Percentiles rank a stretch among this genome's conserved stretches.
These are phyloP conservation scores for Prunus yedoensis DNA, from an alignment of 331 rosid species.

Conservation along the genomic window DNA sequence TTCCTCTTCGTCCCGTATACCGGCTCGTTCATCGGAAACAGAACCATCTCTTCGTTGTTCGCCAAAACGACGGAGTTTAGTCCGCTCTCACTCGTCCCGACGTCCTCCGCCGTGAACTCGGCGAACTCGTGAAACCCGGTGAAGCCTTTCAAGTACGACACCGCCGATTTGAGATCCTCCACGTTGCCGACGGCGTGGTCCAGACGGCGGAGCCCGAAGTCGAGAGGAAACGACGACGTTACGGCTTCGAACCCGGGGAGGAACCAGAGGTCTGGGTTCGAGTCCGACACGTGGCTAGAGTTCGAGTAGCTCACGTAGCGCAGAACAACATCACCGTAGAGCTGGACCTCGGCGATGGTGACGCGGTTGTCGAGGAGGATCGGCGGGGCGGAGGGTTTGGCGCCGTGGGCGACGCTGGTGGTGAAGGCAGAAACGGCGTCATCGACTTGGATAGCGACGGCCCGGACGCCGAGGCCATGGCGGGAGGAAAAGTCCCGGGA, in stretches of 20 bases:
- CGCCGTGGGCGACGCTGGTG: slow-evolving; percentile 59
- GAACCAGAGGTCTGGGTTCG: slow-evolving; percentile 47
- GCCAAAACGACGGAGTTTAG: slow-evolving; percentile 75
- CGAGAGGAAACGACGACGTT: slow-evolving; percentile 42
- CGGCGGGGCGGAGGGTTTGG: slow-evolving; percentile 43
- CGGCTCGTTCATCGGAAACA: slow-evolving; percentile 84
- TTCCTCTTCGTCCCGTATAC: slow-evolving; percentile 79
- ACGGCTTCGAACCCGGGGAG: slow-evolving; percentile 69
- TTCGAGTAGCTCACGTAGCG: slow-evolving; percentile 65
- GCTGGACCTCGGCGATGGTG: slow-evolving; percentile 51
- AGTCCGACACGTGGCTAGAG: not conserved
- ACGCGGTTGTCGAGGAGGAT: slow-evolving; percentile 41
- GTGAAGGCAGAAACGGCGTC: slow-evolving; percentile 63
- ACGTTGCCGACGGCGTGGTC: slow-evolving; percentile 96
- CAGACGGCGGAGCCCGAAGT: slow-evolving; percentile 66
- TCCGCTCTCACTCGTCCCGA: slow-evolving; percentile 89
- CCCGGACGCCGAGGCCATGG: slow-evolving; percentile 86
- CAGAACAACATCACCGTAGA: slow-evolving; percentile 89
- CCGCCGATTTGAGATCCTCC: slow-evolving; percentile 44
- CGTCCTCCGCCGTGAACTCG: slow-evolving; percentile 91
- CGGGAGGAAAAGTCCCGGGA: slow-evolving; percentile 50
- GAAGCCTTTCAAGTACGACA: slow-evolving; percentile 51
- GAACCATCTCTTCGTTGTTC: slow-evolving; percentile 68
- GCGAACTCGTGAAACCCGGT: slow-evolving; percentile 92
- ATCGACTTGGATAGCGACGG: slow-evolving; percentile 67